These are phyloP conservation scores for Lichtheimia hyalospora DNA, from an alignment of 371 early-diverging fungal species.

Conservation along the genomic window DNA sequence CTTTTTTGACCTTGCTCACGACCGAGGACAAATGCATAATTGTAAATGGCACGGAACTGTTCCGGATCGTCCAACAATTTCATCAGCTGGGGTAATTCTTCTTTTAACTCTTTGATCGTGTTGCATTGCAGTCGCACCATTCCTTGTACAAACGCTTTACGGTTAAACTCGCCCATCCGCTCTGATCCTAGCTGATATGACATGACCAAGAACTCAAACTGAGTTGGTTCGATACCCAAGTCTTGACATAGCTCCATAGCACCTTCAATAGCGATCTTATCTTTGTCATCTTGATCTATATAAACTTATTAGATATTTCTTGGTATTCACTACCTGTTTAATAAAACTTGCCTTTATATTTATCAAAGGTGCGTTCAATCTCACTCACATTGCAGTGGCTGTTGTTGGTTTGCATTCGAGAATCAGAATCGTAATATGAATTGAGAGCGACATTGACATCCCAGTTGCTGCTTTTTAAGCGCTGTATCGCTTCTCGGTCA, in stretches of 20 bases:
- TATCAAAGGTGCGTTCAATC: constrained; percentile 59
- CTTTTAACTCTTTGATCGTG: constrained; percentile 64
- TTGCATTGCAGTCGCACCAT: constrained; percentile 70
- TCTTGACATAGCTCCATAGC: constrained; percentile 71
- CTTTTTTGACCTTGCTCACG: constrained; percentile 73
- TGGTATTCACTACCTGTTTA: constrained; percentile 24
- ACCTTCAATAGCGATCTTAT: constrained; percentile 74
- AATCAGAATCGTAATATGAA: constrained; percentile 44
- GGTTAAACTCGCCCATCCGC: constrained; percentile 77
- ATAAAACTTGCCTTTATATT: constrained; percentile 48
- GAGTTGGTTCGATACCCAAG: constrained; percentile 76
- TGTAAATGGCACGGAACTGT: constrained; percentile 74
- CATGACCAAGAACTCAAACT: constrained; percentile 73
- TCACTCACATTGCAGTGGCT: constrained; percentile 18
- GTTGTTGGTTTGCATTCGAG: not conserved
- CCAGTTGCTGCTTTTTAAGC: constrained; percentile 62
- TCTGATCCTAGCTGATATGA: constrained; percentile 72
- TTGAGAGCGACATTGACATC: constrained; percentile 70
- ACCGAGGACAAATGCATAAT: constrained; percentile 76
- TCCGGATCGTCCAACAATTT: constrained; percentile 48
- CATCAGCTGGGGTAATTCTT: constrained; percentile 32
- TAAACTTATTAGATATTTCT: not conserved
- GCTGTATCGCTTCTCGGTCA: constrained; percentile 51
- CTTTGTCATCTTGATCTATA: constrained; percentile 59
- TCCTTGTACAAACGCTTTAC: constrained; percentile 64